Evolutionary conservation across 805 yeast genomes (phyloP), one percentile per base, ranked within the genome.

Genomic region (Metschnikowia dekortorum): DNA sequence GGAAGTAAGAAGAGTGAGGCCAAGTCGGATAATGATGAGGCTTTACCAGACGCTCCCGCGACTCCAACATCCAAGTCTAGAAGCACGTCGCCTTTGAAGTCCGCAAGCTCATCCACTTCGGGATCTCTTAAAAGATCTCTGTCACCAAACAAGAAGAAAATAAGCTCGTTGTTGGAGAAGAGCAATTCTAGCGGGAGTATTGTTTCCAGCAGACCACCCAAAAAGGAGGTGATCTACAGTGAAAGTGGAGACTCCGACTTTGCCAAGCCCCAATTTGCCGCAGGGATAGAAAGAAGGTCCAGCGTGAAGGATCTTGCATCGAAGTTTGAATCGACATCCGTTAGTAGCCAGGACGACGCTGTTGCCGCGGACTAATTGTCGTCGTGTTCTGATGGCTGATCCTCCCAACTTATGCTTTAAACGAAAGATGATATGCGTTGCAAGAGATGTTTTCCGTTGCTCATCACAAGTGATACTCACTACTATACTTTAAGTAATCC

Each of bases 121-220:
- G 53, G 50, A 22, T 47, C 64, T 0, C 64, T 71, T 33, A 71
- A 59, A 48, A 60, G 76, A 51, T 71, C 76, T 1, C 57, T 64
- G 1, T 72, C 76, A 1, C 76, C 76, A 4, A 70, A 66, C 48
- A 73, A 72, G 47, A 70, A 68, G 52, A 67, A 65, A 34, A 55
- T 54, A 32, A 42, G 37, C 39, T 36, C 50, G 22, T 40, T 35
- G 16, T 40, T 50, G 43, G 47, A 50, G 10, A 22, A 36, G 16
- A 14, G 14, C 26, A 39, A 22, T 7, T 35, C 39, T 7, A 41
- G 29, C 29, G 38, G 42, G 7, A 44, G 33, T 31, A 35, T 64
- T 11, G 64, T 65, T 1, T 64, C 69, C 2, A 63, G 67, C 28
- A 53, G 54, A 39, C 64, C 64, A 16, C 29, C 50, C 11, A 59